Base-by-base conservation (phyloP, 2,329 filamentous ascomycete genomes). In the Lasiodiplodia gonubiensis region DNA sequence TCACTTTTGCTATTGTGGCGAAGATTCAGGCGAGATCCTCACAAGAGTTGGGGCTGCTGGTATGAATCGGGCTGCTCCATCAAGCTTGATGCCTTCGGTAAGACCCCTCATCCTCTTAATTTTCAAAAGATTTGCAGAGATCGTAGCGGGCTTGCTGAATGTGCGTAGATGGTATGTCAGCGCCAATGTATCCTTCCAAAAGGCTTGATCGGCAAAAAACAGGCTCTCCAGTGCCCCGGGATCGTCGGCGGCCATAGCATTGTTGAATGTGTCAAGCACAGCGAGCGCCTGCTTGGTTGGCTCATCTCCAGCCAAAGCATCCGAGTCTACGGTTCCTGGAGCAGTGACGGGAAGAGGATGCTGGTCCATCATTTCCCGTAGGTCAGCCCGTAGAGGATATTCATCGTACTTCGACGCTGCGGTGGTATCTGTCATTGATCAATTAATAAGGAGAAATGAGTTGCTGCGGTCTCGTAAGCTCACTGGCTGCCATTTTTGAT, bases 81-180 rank as follows among this genome's bases (percentile, higher is more conserved):
- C 49, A 11, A 54, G 6, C 21, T 18, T 16, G 16, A 54, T n/a
- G 1, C n/a, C 39, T 2, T 10, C 18, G 14, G 30, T 54, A 23
- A 64, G 11, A 1, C 18, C 1, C 16, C 61, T 54, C 11, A 64
- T 21, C n/a, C 1, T 11, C n/a, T 54, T 46, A 2, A 39, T 52
- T 10, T 64, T 35, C 23, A 64, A 33, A 23, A 64, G 35, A 46
- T 35, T 54, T 39, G 61, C 49, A 18, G 49, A 21, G 21, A 64
- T 64, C 5, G 46, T 25, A 2, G 7, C 35, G 11, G 49, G 49
- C 1, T 16, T 25, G 1, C 7, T 23, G 21, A 64, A 64, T 23
- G 61, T 64, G 16, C 61, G 61, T 23, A 54, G 23, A 3, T 64
- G 61, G 49, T 54, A 64, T 21, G 61, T 64, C 30, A 64, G 33